Percentiles rank a stretch among this genome's conserved stretches.
These are phyloP conservation scores for Aspergillus eucalypticola DNA, from an alignment of 2,329 filamentous ascomycete genomes.

Conservation along the genomic window DNA sequence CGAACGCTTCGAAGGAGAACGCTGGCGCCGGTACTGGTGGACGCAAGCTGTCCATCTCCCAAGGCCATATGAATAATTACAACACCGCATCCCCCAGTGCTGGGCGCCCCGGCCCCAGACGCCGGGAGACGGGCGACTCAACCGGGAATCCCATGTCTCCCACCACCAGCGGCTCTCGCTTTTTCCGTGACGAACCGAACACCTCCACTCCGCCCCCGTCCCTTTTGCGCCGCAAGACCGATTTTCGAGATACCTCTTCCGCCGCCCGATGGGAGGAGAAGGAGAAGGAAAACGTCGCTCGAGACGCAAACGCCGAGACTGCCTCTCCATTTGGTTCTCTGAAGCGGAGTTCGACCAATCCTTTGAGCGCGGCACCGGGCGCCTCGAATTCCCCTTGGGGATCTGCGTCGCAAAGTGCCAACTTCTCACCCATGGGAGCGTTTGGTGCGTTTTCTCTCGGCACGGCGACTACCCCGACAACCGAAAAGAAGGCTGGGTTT, in stretches of 20 bases:
- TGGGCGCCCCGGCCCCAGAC: conserved; percentile 71
- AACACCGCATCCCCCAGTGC: conserved; percentile 73
- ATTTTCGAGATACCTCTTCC: conserved; percentile 55
- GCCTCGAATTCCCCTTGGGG: conserved; percentile 59
- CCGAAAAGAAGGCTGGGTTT: conserved; percentile 71
- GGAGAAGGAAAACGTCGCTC: conserved; percentile 48
- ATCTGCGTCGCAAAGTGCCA: conserved; percentile 60
- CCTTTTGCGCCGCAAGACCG: conserved; percentile 62
- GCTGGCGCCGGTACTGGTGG: conserved; percentile 45
- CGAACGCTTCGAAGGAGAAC: conserved; percentile 62
- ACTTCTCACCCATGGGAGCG: conserved; percentile 73
- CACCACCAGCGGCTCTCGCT: conserved; percentile 46
- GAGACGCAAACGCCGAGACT: conserved; percentile 44
- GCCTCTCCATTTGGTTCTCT: conserved; percentile 54
- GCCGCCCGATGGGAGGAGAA: conserved; percentile 51
- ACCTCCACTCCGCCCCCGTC: conserved; percentile 62
- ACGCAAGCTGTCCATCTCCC: conserved; percentile 82
- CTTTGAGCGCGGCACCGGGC: conserved; percentile 52
- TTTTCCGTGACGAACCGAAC: conserved; percentile 54
- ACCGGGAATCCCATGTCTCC: conserved; percentile 54
- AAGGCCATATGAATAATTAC: conserved; percentile 64
- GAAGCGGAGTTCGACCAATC: conserved; percentile 58
- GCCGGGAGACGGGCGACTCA: conserved; percentile 81
- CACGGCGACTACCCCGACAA: conserved; percentile 51
- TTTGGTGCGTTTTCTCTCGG: conserved; percentile 87